phyloP scores from a whole-genome alignment of 163 green algal genomes.

The Chloromonas sp. region DNA sequence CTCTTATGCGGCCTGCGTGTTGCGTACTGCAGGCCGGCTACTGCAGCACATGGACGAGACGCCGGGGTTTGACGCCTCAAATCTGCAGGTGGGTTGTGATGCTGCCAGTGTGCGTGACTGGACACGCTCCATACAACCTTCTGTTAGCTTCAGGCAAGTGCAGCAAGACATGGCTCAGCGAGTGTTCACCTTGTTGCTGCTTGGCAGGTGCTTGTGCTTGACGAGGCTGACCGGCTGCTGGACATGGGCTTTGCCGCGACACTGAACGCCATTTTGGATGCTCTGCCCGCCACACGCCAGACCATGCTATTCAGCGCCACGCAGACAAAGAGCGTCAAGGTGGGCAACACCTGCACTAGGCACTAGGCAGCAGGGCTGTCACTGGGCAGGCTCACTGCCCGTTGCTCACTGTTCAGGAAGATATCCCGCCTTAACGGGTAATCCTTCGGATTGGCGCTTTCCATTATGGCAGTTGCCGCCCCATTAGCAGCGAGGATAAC shows the following conservation, averaged over 20 bases:
- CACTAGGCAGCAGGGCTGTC: too few relatives aligned
- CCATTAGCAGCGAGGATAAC: too few relatives aligned
- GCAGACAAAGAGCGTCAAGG: constrained; percentile 84
- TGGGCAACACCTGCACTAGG: constrained; percentile 9
- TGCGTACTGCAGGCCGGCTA: constrained; percentile 59
- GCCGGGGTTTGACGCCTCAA: constrained; percentile 77
- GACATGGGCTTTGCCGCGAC: constrained; percentile 77
- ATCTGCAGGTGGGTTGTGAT: constrained; percentile 49
- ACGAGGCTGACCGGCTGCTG: constrained; percentile 95
- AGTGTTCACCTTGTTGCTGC: too few relatives aligned
- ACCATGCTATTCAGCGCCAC: constrained; percentile 75
- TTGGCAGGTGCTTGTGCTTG: constrained; percentile 74
- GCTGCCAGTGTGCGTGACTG: neutral
- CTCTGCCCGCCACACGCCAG: constrained; percentile 79
- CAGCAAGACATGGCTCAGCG: too few relatives aligned
- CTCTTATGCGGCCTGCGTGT: neutral
- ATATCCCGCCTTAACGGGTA: too few relatives aligned
- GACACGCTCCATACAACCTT: neutral
- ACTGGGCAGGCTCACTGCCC: too few relatives aligned
- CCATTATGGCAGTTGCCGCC: too few relatives aligned
- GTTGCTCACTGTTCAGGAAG: too few relatives aligned
- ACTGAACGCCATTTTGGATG: constrained; percentile 89
- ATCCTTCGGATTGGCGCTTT: too few relatives aligned
- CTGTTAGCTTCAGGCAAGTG: too few relatives aligned
- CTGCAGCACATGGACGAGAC: constrained; percentile 99